Evolutionary conservation across 2,329 filamentous ascomycete genomes (phyloP), one percentile per base, ranked within the genome.

Genomic region (Fusarium musae): DNA sequence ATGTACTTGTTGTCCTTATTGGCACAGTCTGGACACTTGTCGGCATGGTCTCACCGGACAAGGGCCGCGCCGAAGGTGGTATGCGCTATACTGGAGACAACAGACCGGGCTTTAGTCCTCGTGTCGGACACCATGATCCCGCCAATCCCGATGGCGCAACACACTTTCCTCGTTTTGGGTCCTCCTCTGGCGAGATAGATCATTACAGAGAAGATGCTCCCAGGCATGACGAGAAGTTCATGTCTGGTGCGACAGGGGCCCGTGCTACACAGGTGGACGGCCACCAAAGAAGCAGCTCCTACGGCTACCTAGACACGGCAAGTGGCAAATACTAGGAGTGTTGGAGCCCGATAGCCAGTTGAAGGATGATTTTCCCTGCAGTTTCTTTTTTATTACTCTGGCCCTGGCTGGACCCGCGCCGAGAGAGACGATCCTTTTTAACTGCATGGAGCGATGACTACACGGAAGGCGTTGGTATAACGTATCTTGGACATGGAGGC

Each of bases 1-100:
- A 95, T 87, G 78, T 97, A 59, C 82, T 96, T 69, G 88, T 97
- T 66, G 89, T 94, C 9, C 85, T 98, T 40, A 86, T 93, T 53
- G 96, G 94, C 54, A 82, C 96, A 62, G 82, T 90, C 53, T 90
- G 94, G 66, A 91, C 92, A 34, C 81, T 91, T 64, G 85, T 87
- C 39, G 86, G 91, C 62, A 89, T 93, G 83, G 84, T 85, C 60
- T 84, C 84, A 34, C 87, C 87, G 3, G 90, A 91, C 59, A 90
- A 90, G n/a, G 75, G 78, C 32, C 76, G 79, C 34, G 78, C 73
- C 9, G 91, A 93, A 77, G 89, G 90, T 37, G 90, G 90, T 16
- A 78, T 83, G 74, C 80, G 79, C n/a, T 81, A 79, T 59, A 79
- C 78, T 10, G 80, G 79, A 40, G 79, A 80, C 21, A 74, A 78